A percentile compares a stretch with the other conserved stretches of the same genome.
These are phyloP conservation scores for Coccomyxa sp. DNA, from an alignment of 139 green algal species.

Conservation along the genomic window DNA sequence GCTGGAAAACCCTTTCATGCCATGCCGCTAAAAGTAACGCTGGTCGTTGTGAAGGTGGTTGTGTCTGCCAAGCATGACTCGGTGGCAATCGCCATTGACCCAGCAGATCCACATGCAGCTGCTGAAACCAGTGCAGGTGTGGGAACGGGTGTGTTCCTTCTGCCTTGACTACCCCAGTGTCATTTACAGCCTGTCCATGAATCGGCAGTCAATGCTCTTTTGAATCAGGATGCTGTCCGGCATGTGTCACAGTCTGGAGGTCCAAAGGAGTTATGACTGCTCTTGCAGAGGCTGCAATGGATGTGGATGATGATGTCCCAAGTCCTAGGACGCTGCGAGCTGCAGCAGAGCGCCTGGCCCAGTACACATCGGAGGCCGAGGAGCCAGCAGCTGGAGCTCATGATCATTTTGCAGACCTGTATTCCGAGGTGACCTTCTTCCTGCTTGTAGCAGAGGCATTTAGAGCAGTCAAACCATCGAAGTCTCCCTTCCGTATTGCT, in stretches of 20 bases:
- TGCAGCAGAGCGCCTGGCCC: slow-evolving; percentile 52
- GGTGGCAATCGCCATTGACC: not conserved
- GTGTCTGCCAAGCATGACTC: not conserved
- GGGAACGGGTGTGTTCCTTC: no score
- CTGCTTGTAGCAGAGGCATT: not conserved
- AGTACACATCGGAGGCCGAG: slow-evolving; percentile 42
- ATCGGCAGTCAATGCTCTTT: no score
- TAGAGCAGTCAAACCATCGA: not conserved
- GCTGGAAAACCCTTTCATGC: no score
- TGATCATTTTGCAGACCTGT: slow-evolving; percentile 3
- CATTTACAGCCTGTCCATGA: no score
- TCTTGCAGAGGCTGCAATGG: not conserved
- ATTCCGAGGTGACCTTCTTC: not conserved
- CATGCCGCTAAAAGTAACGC: not conserved
- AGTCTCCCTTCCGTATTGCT: no score
- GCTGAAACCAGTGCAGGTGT: no score
- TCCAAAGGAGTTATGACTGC: not conserved
- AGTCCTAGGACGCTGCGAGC: slow-evolving; percentile 55
- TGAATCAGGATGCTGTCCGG: no score
- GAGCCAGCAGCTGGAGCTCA: not conserved
- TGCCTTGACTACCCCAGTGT: no score
- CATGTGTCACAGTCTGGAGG: no score
- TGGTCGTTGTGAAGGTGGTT: not conserved
- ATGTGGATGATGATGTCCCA: slow-evolving; percentile 40
- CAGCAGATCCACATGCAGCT: not conserved